Evolutionary conservation across 306 rosid species (phyloP), one percentile per base, ranked within the genome.

Genomic region (Vicia villosa): DNA sequence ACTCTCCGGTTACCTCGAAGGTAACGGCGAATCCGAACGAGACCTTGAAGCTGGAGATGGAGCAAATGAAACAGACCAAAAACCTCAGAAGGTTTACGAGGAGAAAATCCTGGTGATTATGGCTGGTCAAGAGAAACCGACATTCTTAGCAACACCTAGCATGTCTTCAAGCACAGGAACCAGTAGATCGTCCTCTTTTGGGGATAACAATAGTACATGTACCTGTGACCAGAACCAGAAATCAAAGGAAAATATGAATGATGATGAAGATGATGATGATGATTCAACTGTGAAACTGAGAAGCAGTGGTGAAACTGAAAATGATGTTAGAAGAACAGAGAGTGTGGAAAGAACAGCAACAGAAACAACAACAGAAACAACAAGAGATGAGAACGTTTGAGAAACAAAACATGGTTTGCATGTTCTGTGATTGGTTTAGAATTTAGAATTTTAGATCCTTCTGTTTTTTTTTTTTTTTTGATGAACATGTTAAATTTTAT

Each of bases 121-220:
- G 99, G 99, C 99, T 0, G 99, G 99, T 0, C 77, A 95, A 51
- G 88, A 74, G 3, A 89, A 83, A 36, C 97, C 99, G 26, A 95
- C 99, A 32, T 89, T 83, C 79, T 74, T 95, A 69, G 99, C 99
- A 36, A 95, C 99, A 0, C 96, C 95, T 76, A 74, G 82, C 52
- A 41, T 78, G 61, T 79, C 90, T 1, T 79, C 87, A 16, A 88
- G 84, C 10, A 1, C 60, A 13, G 3, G 41, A 38, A 66, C 78
- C 0, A 78, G 71, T 50, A 68, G 91, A 58, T 73, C 96, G 0
- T 88, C 91, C 9, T 95, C 95, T 16, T 89, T 89, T 40, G 86
- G 86, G 0, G 80, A 89, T 38, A 78, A 73, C n/a, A 73, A 36
- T 3, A 66, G 73, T 60, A 82, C 73, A 20, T 88, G 92, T 19